Evolutionary conservation across 2,329 filamentous ascomycete genomes (phyloP), one percentile per base, ranked within the genome.

Genomic region (Neodidymelliopsis sp.): DNA sequence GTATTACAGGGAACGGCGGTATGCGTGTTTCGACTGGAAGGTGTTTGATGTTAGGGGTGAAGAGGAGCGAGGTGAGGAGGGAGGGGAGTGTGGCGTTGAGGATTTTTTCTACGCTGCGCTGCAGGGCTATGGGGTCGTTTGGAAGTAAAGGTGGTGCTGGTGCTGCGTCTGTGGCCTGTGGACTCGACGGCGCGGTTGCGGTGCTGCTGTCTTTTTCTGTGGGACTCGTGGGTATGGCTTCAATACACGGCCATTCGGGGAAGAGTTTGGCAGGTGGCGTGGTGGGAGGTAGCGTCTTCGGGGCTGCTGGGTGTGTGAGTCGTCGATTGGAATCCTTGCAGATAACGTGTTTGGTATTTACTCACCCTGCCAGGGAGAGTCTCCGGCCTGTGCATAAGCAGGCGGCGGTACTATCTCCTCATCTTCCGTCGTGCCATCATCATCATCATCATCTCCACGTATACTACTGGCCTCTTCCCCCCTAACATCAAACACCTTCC

Each of bases 311-410:
- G 12, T 29, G 13, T 15, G 12, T 43, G 9, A 31, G 33, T 25
- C 9, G 24, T 6, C 18, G 8, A 30, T 9, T 2, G 6, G 2
- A 9, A 11, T 1, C 9, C 9, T n/a, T 41, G 13, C 4, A 20
- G 4, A 19, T 10, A 23, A n/a, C n/a, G n/a, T n/a, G n/a, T n/a
- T n/a, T n/a, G n/a, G 2, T 2, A 19, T 2, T 9, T 9, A 54
- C 52, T 53, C 25, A 58, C 56, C 31, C n/a, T 46, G 49, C 41
- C 59, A 46, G 27, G 47, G 20, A 13, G 52, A 52, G 39, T 62
- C 58, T 27, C 20, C 18, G 10, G 23, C 42, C 25, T 45, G 25
- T 7, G 40, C 19, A 23, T 62, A 62, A 11, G 40, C 27, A 23
- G 59, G 59, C 18, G 54, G 59, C 4, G 42, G 20, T 27, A 37